phyloP scores from a whole-genome alignment of 768 basidiomycete genomes.

The Serendipita sp. region DNA sequence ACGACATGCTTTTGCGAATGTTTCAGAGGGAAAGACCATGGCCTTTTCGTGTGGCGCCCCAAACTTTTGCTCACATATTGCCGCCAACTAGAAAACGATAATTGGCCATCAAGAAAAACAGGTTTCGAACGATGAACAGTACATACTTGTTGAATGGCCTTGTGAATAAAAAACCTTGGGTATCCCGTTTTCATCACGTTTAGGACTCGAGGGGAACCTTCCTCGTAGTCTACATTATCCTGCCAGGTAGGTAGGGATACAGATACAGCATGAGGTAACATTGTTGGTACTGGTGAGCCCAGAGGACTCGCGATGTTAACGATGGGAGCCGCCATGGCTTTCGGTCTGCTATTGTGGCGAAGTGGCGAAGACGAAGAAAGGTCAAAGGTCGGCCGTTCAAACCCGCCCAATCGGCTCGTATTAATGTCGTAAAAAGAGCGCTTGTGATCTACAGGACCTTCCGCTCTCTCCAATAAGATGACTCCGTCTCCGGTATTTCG shows the following conservation, averaged over 20 bases:
- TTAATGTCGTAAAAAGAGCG: too few species aligned
- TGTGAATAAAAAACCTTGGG: slow-evolving; percentile 86
- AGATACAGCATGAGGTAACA: slow-evolving; percentile 69
- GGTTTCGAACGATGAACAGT: neutral
- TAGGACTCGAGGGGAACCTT: slow-evolving; percentile 64
- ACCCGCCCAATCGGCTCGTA: neutral
- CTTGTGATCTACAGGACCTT: too few species aligned
- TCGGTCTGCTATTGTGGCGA: neutral
- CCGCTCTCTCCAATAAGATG: too few species aligned
- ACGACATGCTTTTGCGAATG: slow-evolving; percentile 57
- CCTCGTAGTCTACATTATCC: slow-evolving; percentile 85
- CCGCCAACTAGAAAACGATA: slow-evolving; percentile 41
- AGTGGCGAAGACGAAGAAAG: neutral
- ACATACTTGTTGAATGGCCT: slow-evolving; percentile 65
- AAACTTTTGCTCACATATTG: slow-evolving; percentile 63
- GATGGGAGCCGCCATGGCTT: neutral
- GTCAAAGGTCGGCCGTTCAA: neutral
- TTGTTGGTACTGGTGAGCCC: slow-evolving; percentile 16
- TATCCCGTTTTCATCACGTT: slow-evolving; percentile 78
- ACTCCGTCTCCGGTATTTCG: too few species aligned
- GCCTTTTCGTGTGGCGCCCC: slow-evolving; percentile 52
- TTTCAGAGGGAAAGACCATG: slow-evolving; percentile 62
- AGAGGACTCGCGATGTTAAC: neutral
- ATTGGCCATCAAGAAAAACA: neutral
- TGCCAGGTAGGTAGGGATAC: slow-evolving; percentile 89